Base-by-base conservation (phyloP, 768 basidiomycete species). In the Russula sp. region DNA sequence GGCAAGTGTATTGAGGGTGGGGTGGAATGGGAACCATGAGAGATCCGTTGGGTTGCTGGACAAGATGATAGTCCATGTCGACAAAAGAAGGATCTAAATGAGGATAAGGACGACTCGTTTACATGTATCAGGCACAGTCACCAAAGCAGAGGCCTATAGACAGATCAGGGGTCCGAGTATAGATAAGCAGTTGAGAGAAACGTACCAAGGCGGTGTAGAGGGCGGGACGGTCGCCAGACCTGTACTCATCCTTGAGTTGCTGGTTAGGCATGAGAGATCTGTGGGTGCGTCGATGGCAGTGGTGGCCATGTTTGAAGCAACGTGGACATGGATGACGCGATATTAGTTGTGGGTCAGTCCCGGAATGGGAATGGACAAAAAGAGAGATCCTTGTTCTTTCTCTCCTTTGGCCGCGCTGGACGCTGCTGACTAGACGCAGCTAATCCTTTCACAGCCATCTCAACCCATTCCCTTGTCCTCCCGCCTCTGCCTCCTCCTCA, bases 1-100 rank as follows among this genome's bases (percentile, higher is more conserved):
- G 1, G 84, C 82, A 14, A 86, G 73, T 16, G 77, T 81, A 67
- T 90, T 86, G 13, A 90, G 72, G 0, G 82, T 73, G 0, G 89
- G 89, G 71, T 91, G 89, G 55, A 82, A 79, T 0, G 80, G 79
- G 72, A 90, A 90, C 85, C 84, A 88, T 2, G 83, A 83, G 0
- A 79, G 70, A 0, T 71, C 65, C 26, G 66, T 66, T 2, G 84
- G 85, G 57, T 79, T 63, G 52, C 79, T 84, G 67, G 69, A 74
- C 44, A 85, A 65, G 50, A 85, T 69, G 60, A 76, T 72, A 16
- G 70, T 64, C 82, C 83, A 86, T 3, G 83, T 81, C 8, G 78
- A 44, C 3, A 63, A 10, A 11, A 59, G 34, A 7, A 69, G 30
- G 30, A 67, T 40, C 68, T 69, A 59, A 26, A 28, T 1, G 28